Conservation (phyloP, 331 rosid species). For the Quercus tomentella region DNA sequence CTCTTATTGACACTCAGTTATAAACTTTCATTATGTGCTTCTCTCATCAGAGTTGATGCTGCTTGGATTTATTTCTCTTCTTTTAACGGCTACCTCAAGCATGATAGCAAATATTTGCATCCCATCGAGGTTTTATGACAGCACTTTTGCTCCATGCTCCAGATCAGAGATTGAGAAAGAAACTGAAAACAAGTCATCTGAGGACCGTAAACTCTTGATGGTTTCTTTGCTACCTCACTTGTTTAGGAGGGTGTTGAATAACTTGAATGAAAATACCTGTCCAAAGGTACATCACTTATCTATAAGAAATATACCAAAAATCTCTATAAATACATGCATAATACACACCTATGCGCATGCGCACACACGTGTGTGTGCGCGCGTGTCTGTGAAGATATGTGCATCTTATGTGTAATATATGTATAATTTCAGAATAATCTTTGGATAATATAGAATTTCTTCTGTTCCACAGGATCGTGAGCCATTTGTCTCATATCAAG, state of each 20-base stretch:
- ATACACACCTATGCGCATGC: not conserved
- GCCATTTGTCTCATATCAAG: constrained; percentile 87
- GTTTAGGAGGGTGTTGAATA: constrained; percentile 53
- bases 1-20: constrained; percentile 1
- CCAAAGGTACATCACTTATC: constrained; percentile 43
- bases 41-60: constrained; percentile 79
- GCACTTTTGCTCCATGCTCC: constrained; percentile 81
- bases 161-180: constrained; percentile 65
- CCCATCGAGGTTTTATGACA: constrained; percentile 74
- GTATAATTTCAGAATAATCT: constrained; percentile 11
- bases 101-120: constrained; percentile 79
- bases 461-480: constrained; percentile 67
- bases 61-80: constrained; percentile 94
- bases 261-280: constrained; percentile 51
- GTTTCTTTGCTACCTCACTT: constrained; percentile 41
- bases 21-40: constrained; percentile 22
- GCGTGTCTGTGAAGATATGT: not conserved
- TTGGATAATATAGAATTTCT: constrained; percentile 15
- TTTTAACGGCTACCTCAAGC: constrained; percentile 87
- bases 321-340: not conserved
- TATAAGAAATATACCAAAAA: not conserved
- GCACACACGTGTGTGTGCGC: too few species aligned
- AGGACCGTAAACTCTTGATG: constrained; percentile 52
- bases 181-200: constrained; percentile 34
- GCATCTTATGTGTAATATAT: constrained; percentile 4